A percentile compares a stretch with the other conserved stretches of the same genome.
Conservation (phyloP, 257 asterid genomes). For the Mentha longifolia region DNA sequence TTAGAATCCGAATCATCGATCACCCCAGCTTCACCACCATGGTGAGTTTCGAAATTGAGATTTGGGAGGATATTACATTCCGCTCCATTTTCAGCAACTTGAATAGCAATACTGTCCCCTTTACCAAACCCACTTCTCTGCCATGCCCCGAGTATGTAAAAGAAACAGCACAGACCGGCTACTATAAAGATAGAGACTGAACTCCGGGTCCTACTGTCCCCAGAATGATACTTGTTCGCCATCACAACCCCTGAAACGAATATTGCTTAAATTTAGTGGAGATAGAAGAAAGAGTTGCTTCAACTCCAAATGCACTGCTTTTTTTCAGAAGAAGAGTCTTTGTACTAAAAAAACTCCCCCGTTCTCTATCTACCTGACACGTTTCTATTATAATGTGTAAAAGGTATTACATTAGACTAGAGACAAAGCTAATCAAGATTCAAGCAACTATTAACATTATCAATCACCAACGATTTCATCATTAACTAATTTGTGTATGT, state of each 20-base stretch:
- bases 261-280: neutral
- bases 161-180: constrained; percentile 61
- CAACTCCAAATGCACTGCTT: neutral
- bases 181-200: constrained; percentile 47
- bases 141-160: constrained; percentile 67
- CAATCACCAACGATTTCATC: too few species aligned
- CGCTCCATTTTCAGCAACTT: constrained; percentile 45
- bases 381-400: too few species aligned
- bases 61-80: constrained; percentile 54
- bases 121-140: constrained; percentile 62
- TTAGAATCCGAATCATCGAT: constrained; percentile 44
- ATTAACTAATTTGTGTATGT: too few species aligned
- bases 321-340: neutral
- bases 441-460: too few species aligned
- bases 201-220: constrained; percentile 49
- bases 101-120: constrained; percentile 52
- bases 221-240: constrained; percentile 54
- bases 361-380: too few species aligned
- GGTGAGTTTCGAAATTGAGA: constrained; percentile 64
- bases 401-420: neutral
- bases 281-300: neutral
- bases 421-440: constrained; percentile 8
- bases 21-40: constrained; percentile 48
- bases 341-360: neutral
- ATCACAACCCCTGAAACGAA: constrained; percentile 40